Conservation (phyloP, 345 rosid species). For the Limnanthes douglasii region DNA sequence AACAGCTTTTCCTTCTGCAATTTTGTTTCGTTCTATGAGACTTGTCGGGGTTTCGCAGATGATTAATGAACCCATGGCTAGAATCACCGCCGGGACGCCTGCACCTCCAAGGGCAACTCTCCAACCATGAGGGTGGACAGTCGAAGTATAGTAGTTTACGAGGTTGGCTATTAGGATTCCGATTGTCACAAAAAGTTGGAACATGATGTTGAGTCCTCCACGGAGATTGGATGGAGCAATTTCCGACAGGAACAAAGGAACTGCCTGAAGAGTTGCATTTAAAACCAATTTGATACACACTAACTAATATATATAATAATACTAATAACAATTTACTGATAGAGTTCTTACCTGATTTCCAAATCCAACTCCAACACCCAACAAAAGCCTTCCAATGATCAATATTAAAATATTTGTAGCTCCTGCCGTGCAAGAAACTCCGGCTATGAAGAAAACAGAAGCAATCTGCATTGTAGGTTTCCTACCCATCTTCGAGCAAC, state of each 20-base stretch:
- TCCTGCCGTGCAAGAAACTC: constrained; percentile 11
- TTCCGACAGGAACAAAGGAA: constrained; percentile 36
- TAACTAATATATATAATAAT: background rate
- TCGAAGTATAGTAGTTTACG: constrained; percentile 26
- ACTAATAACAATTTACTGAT: background rate
- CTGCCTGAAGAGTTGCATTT: constrained; percentile 13
- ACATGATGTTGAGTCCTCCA: constrained; percentile 32
- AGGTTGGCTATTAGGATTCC: constrained; percentile 38
- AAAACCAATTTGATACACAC: background rate
- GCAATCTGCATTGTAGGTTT: constrained; percentile 30
- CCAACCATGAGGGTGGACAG: constrained; percentile 24
- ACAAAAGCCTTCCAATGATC: constrained; percentile 21
- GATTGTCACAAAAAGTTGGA: constrained; percentile 38
- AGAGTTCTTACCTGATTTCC: constrained; percentile 20
- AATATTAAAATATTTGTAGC: constrained; percentile 15
- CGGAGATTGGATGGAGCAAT: constrained; percentile 21
- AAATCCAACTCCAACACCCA: constrained; percentile 32
- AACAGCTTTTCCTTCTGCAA: constrained; percentile 10
- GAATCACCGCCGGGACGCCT: constrained; percentile 24
- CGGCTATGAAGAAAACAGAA: constrained; percentile 17
- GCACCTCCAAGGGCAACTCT: constrained; percentile 24
- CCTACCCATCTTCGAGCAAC: constrained; percentile 20
- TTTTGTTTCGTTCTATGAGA: constrained; percentile 28
- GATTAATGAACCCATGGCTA: constrained; percentile 29
- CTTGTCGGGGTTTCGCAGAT: constrained; percentile 54